These are phyloP conservation scores for Beauveria sp. DNA, from an alignment of 2,329 filamentous ascomycete species.

Conservation along the genomic window DNA sequence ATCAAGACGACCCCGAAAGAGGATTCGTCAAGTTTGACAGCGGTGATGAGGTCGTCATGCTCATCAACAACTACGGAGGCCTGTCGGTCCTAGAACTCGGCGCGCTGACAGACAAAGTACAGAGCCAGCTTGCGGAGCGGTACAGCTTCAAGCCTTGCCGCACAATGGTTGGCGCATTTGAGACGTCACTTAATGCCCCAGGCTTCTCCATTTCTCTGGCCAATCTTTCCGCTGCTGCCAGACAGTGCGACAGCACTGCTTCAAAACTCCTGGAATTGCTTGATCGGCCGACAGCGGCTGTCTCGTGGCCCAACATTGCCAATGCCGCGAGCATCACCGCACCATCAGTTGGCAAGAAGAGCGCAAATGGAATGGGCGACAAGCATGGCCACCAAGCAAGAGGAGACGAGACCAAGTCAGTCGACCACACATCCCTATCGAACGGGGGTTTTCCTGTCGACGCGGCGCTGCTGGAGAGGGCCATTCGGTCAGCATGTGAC, in stretches of 20 bases:
- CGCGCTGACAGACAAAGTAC: conserved; percentile 44
- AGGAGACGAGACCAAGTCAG: neutral
- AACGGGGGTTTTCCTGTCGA: conserved; percentile 46
- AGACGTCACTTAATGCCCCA: conserved; percentile 64
- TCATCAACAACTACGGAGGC: conserved; percentile 55
- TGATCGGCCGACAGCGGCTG: neutral
- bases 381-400: too few species aligned
- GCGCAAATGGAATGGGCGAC: neutral
- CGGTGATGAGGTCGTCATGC: conserved; percentile 41
- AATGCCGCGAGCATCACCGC: too few species aligned
- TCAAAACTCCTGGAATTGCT: conserved; percentile 16
- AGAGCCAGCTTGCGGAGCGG: conserved; percentile 37
- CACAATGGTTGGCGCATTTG: conserved; percentile 54
- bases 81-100: conserved; percentile 50
- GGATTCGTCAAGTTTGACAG: conserved; percentile 40
- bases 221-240: conserved; percentile 44
- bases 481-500: conserved; percentile 46
- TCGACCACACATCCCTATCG: conserved; percentile 20
- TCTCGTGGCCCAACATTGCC: neutral
- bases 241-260: conserved; percentile 35
- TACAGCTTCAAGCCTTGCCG: conserved; percentile 45
- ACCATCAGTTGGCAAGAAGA: neutral
- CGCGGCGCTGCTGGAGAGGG: conserved; percentile 41
- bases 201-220: conserved; percentile 63
- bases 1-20: conserved; percentile 43